Base-by-base conservation (phyloP, 2,329 filamentous ascomycete genomes). In the Dactylonectria estremocensis region DNA sequence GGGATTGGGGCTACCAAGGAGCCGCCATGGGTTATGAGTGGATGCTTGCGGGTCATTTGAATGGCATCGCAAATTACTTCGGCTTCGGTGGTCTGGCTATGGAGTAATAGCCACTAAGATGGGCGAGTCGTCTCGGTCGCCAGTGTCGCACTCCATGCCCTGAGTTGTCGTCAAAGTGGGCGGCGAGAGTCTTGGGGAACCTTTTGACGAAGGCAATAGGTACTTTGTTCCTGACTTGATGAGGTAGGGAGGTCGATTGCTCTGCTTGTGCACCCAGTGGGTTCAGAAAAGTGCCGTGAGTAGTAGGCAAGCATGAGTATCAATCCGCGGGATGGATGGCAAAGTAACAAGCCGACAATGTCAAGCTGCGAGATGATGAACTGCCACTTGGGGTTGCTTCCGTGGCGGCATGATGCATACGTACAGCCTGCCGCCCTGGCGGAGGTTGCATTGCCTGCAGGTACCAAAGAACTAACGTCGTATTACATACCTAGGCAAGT, bases 1-100 rank as follows among this genome's bases (percentile, higher is more conserved):
- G 45, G 33, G 49, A 66, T 46, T 66, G 63, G 52, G 31, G 45
- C 63, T 52, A 66, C 56, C 45, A n/a, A 46, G 52, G 52, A 53
- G 20, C 52, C 18, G 46, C 31, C 37, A 57, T 57, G 62, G 49
- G 49, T 54, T 54, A 40, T 48, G 58, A 56, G 72, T 74, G 74
- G 74, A 69, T 70, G 66, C 54, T 61, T 71, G 67, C 64, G 70
- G 72, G 69, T 69, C 69, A 67, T 64, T 59, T 58, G 40, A 50
- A 69, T 54, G 61, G 60, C 48, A 68, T 66, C 65, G 68, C 64
- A 76, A 76, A 76, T 76, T 76, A 66, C 74, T 61, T 57, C 67
- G 72, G 65, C 62, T 49, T 24, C 60, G 61, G 60, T 60, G 60
- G 43, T 45, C 50, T 64, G 43, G 52, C 60, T 52, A n/a, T n/a